A percentile compares a stretch with the other conserved stretches of the same genome.
phyloP scores from a whole-genome alignment of 2,329 filamentous ascomycete species.

The Verticillium longisporum region DNA sequence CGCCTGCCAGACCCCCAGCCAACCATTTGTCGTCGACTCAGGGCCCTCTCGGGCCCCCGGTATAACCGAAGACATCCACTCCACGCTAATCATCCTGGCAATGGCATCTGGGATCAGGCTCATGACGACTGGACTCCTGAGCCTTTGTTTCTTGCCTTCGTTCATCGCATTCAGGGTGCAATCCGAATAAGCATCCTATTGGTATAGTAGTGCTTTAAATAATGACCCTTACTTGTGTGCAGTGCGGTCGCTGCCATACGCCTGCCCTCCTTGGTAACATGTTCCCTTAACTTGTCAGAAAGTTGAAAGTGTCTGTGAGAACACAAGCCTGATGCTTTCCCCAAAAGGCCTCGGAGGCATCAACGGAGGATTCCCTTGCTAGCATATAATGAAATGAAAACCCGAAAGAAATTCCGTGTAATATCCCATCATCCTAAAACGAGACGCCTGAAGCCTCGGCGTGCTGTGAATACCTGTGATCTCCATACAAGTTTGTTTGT shows the following conservation, averaged over 20 bases:
- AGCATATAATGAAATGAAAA: not conserved
- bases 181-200: not conserved
- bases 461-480: not conserved
- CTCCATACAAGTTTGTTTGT: too few species aligned
- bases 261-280: not conserved
- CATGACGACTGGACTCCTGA: not conserved
- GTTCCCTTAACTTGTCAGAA: not conserved
- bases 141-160: not conserved
- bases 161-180: not conserved
- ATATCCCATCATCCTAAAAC: not conserved
- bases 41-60: not conserved
- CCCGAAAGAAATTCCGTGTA: not conserved
- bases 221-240: not conserved
- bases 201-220: not conserved
- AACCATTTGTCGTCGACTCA: not conserved
- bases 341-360: not conserved
- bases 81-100: too few species aligned
- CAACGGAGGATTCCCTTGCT: not conserved
- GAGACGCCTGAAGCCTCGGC: not conserved
- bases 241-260: not conserved
- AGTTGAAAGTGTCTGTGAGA: not conserved
- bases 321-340: not conserved
- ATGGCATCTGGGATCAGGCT: not conserved
- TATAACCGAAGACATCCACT: not conserved
- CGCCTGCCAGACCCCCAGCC: too few species aligned